A percentile compares a stretch with the other conserved stretches of the same genome.
Conservation (phyloP, 192 early-diverging fungal species). For the Backusella psychrophila region DNA sequence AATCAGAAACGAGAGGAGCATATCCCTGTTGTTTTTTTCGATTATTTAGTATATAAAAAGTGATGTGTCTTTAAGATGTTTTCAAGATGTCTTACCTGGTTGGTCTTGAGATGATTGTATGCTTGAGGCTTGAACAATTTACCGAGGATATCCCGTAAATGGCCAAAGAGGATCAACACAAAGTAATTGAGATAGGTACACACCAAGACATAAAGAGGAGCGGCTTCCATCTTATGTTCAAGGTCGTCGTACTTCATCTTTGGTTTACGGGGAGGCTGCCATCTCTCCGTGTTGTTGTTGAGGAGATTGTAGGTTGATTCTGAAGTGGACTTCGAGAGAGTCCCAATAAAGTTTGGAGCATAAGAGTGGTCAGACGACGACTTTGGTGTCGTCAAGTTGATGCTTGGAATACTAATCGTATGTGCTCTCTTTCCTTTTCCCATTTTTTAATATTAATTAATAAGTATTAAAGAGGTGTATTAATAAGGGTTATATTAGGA, state of each 20-base stretch:
- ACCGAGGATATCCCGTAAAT: conserved; percentile 90
- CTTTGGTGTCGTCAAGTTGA: conserved; percentile 21
- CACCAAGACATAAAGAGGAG: conserved; percentile 81
- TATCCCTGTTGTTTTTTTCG: conserved; percentile 58
- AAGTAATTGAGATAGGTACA: conserved; percentile 96
- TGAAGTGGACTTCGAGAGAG: conserved; percentile 10
- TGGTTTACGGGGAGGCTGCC: conserved; percentile 13
- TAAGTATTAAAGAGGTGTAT: conserved; percentile 7
- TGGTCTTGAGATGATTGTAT: conserved; percentile 69
- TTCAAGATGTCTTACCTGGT: conserved; percentile 47
- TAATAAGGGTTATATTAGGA: neutral
- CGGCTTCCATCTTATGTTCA: conserved; percentile 54
- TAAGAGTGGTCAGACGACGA: conserved; percentile 20
- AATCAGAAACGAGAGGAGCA: conserved; percentile 92
- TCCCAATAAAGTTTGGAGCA: conserved; percentile 9
- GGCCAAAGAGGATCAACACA: conserved; percentile 90
- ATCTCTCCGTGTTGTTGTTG: conserved; percentile 12
- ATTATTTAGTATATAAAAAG: conserved; percentile 9
- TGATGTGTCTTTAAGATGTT: conserved; percentile 3
- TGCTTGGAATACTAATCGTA: conserved; percentile 30
- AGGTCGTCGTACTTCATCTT: conserved; percentile 33
- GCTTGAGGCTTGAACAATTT: conserved; percentile 71
- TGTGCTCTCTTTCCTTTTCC: conserved; percentile 33
- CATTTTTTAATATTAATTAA: conserved; percentile 11
- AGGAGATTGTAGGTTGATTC: conserved; percentile 8